Evolutionary conservation across 2,329 filamentous ascomycete species (phyloP).

Genomic region (Penicillium polonicum): DNA sequence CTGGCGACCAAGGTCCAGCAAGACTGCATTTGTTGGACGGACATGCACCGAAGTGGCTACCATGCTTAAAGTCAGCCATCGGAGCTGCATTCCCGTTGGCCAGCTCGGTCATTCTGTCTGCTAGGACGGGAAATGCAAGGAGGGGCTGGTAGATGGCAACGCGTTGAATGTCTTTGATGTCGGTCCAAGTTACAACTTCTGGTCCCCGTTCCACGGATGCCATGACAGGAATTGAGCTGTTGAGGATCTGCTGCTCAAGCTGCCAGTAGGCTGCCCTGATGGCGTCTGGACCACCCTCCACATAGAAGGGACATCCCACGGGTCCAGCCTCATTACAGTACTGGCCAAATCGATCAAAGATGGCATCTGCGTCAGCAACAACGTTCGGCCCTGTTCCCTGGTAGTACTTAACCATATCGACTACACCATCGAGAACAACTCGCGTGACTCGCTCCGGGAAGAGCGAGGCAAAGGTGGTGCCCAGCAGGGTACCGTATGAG

Average conservation of each 20-base stretch:
- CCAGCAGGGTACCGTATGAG: conserved; percentile 49
- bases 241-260: conserved; percentile 27
- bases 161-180: conserved; percentile 33
- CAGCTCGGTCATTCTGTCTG: conserved; percentile 27
- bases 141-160: conserved; percentile 36
- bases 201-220: conserved; percentile 32
- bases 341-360: conserved; percentile 34
- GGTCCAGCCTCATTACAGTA: conserved; percentile 35
- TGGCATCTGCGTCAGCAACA: conserved; percentile 36
- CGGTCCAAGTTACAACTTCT: conserved; percentile 38
- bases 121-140: conserved; percentile 29
- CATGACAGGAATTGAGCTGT: conserved; percentile 31
- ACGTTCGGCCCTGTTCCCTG: conserved; percentile 24
- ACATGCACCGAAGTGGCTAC: conserved; percentile 26
- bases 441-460: conserved; percentile 42
- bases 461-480: conserved; percentile 48
- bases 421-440: conserved; percentile 37
- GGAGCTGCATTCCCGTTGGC: conserved; percentile 26
- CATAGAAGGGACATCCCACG: conserved; percentile 33
- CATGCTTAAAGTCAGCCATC: conserved; percentile 34
- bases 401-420: conserved; percentile 40
- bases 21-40: conserved; percentile 29
- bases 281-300: conserved; percentile 24
- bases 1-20: conserved; percentile 33
- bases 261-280: conserved; percentile 29